Evolutionary conservation across 2,329 filamentous ascomycete species (phyloP).

Genomic region (Aspergillus calidoustus): DNA sequence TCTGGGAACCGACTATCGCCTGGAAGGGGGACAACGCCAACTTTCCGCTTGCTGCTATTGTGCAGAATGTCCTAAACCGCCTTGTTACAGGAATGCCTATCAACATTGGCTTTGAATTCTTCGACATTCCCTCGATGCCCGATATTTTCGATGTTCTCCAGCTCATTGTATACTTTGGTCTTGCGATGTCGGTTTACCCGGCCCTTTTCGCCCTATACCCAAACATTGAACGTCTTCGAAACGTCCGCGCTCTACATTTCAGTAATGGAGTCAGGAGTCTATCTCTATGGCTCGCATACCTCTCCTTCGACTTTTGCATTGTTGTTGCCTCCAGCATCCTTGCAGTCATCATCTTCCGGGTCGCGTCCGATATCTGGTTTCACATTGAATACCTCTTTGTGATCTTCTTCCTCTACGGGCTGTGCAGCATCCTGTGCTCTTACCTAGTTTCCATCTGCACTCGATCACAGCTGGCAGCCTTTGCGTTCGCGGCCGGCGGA

Average conservation of each 20-base stretch:
- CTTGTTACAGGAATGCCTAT: constrained; percentile 71
- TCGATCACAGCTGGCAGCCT: constrained; percentile 78
- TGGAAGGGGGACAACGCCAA: constrained; percentile 68
- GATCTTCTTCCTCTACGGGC: constrained; percentile 77
- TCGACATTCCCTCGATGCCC: constrained; percentile 74
- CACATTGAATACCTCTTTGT: constrained; percentile 80
- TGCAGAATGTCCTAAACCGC: constrained; percentile 69
- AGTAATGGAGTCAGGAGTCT: constrained; percentile 85
- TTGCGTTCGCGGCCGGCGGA: constrained; percentile 77
- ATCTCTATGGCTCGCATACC: constrained; percentile 84
- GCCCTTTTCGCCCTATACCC: constrained; percentile 89
- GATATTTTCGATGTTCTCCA: constrained; percentile 74
- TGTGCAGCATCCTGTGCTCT: constrained; percentile 74
- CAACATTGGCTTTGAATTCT: constrained; percentile 71
- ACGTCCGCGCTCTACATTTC: constrained; percentile 84
- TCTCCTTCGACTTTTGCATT: constrained; percentile 77
- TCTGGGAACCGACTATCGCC: constrained; percentile 67
- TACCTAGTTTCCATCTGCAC: constrained; percentile 84
- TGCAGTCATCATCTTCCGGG: constrained; percentile 70
- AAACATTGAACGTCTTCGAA: constrained; percentile 77
- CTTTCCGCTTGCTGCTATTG: constrained; percentile 56
- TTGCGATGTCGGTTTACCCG: constrained; percentile 78
- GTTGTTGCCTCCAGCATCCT: constrained; percentile 70
- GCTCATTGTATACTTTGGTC: constrained; percentile 78
- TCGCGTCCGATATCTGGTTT: constrained; percentile 69